Conservation (phyloP, 2,329 filamentous ascomycete genomes). For the Aureobasidium sp. region DNA sequence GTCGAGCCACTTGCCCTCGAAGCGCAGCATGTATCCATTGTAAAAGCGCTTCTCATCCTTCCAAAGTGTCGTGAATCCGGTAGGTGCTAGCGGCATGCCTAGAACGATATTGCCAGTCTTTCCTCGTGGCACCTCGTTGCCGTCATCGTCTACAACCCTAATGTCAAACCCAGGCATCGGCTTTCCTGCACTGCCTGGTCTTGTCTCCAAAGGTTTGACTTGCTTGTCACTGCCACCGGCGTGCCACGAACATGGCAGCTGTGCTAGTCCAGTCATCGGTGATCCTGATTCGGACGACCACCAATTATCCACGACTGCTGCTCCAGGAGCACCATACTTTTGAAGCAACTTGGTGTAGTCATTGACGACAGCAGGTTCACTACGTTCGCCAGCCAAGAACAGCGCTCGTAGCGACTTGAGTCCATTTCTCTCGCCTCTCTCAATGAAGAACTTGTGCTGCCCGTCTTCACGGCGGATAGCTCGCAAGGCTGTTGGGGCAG, state of each 20-base stretch:
- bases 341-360: constrained; percentile 70
- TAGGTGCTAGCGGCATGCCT: constrained; percentile 72
- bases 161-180: constrained; percentile 90
- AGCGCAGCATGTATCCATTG: constrained; percentile 74
- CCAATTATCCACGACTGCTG: constrained; percentile 64
- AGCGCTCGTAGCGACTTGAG: constrained; percentile 65
- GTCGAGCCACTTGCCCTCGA: constrained; percentile 76
- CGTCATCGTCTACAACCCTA: constrained; percentile 72
- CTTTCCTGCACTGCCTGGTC: constrained; percentile 82
- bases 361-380: constrained; percentile 75
- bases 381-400: constrained; percentile 84
- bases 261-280: constrained; percentile 59
- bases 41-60: constrained; percentile 80
- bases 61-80: constrained; percentile 80
- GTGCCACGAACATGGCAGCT: constrained; percentile 44
- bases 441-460: constrained; percentile 57
- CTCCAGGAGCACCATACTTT: constrained; percentile 57
- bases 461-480: constrained; percentile 84
- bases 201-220: constrained; percentile 55
- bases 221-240: constrained; percentile 52
- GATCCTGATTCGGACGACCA: constrained; percentile 67
- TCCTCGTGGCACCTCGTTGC: constrained; percentile 61
- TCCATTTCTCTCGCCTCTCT: constrained; percentile 60
- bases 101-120: constrained; percentile 91
- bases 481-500: constrained; percentile 77